Evolutionary conservation across 2,329 filamentous ascomycete species (phyloP), one percentile per base, ranked within the genome.

Genomic region (Didymella segeticola): DNA sequence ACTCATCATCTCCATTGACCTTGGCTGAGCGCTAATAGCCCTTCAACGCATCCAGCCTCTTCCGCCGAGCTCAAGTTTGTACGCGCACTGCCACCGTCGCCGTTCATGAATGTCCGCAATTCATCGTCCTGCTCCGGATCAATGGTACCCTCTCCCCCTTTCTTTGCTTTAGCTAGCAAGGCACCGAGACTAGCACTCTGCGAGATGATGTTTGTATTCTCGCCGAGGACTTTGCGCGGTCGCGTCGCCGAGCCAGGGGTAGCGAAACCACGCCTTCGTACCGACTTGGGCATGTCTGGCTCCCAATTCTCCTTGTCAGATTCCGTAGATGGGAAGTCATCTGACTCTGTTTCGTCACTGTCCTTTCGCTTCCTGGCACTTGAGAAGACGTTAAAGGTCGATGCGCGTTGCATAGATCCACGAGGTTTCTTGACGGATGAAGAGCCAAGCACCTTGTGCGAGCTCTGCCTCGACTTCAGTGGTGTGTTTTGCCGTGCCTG

Each of bases 251-350:
- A 68, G 49, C 69, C 56, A 58, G 74, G 46, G 76, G 65, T 66
- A 30, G 50, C 38, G 30, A 68, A 43, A 5, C 66, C 54, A 5
- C 63, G 57, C 8, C 68, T 66, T 17, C 65, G 66, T 20, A 73
- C 78, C 51, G 67, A 60, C 45, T 61, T 63, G 12, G 62, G 55
- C 43, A 69, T 61, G 14, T 73, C 63, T n/a, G 83, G 83, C 33
- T 82, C 75, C 85, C 91, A 96, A 70, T 98, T 98, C 78, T 98
- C 93, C 77, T 98, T 98, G 73, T 98, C 93, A 1, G 91, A 96
- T 67, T 96, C 93, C 42, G 86, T 72, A 77, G 84, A 84, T 70
- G 64, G 79, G 64, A 74, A 79, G 74, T 79, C 76, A 20, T 82
- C 78, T 30, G 75, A 74, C 62, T 80, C 78, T 57, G 68, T 70